These are phyloP conservation scores for Colletotrichum sp. DNA, from an alignment of 2,329 filamentous ascomycete genomes.

Conservation along the genomic window DNA sequence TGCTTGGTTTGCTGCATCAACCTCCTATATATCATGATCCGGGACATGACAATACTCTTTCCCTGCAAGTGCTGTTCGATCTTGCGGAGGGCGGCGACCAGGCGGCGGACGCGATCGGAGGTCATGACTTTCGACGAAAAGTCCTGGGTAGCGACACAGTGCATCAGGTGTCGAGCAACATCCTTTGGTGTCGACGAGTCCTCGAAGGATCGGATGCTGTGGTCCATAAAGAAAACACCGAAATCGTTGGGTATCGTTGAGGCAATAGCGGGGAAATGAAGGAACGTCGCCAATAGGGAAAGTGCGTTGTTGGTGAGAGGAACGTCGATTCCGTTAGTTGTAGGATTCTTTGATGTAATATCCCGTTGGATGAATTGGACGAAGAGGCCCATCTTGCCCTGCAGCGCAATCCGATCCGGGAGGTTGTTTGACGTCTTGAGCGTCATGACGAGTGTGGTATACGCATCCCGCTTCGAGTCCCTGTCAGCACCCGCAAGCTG, in stretches of 20 bases:
- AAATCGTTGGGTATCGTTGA: conserved; percentile 79
- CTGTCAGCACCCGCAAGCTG: conserved; percentile 79
- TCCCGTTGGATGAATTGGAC: conserved; percentile 87
- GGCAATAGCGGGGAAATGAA: conserved; percentile 76
- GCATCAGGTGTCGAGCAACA: conserved; percentile 79
- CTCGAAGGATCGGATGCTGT: conserved; percentile 76
- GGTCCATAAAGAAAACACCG: conserved; percentile 79
- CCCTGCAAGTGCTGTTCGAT: conserved; percentile 78
- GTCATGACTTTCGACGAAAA: conserved; percentile 80
- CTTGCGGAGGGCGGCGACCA: conserved; percentile 73
- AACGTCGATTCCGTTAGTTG: conserved; percentile 61
- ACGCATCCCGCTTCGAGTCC: conserved; percentile 81
- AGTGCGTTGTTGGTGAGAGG: conserved; percentile 80
- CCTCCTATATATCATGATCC: conserved; percentile 79
- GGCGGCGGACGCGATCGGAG: conserved; percentile 68
- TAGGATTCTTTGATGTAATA: conserved; percentile 64
- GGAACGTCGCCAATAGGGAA: conserved; percentile 77
- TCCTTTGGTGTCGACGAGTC: conserved; percentile 75
- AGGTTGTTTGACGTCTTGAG: conserved; percentile 84
- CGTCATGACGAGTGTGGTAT: conserved; percentile 77
- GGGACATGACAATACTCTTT: conserved; percentile 79
- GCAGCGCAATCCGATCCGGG: conserved; percentile 75
- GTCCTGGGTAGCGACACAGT: conserved; percentile 79
- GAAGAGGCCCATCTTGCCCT: conserved; percentile 77
- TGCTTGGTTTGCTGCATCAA: conserved; percentile 74